These are phyloP conservation scores for Ceratocystis papillata DNA, from an alignment of 2,329 filamentous ascomycete genomes.

Conservation along the genomic window DNA sequence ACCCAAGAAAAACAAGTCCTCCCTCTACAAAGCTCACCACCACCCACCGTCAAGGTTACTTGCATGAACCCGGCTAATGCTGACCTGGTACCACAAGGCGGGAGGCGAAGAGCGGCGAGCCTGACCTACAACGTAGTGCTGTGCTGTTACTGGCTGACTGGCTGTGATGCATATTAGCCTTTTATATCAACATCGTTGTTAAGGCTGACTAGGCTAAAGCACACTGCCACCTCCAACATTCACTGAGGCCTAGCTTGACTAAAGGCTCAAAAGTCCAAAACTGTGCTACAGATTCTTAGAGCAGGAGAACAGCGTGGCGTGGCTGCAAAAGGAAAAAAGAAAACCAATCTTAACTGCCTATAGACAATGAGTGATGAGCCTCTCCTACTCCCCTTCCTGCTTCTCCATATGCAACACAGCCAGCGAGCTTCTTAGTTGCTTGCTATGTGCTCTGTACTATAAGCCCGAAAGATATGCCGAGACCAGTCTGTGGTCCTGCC, in stretches of 20 bases:
- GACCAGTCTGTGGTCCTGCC: not conserved
- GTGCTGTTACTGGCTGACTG: not conserved
- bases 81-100: too few relatives aligned
- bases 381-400: not conserved
- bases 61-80: not conserved
- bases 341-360: not conserved
- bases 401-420: not conserved
- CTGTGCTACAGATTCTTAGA: not conserved
- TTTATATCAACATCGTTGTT: too few relatives aligned
- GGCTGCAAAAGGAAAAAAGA: not conserved
- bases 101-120: too few relatives aligned
- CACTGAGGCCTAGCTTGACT: not conserved
- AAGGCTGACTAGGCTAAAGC: not conserved
- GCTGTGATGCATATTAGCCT: too few relatives aligned
- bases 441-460: slow-evolving; percentile 1
- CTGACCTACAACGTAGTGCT: not conserved
- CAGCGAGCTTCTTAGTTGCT: not conserved
- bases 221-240: not conserved
- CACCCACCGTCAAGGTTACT: not conserved
- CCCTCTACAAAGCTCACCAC: too few relatives aligned
- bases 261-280: not conserved
- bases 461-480: slow-evolving; percentile 13
- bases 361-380: not conserved
- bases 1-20: too few relatives aligned
- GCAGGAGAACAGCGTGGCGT: not conserved